Evolutionary conservation across 2,329 filamentous ascomycete genomes (phyloP), one percentile per base, ranked within the genome.

Genomic region (Exophiala bonariae): DNA sequence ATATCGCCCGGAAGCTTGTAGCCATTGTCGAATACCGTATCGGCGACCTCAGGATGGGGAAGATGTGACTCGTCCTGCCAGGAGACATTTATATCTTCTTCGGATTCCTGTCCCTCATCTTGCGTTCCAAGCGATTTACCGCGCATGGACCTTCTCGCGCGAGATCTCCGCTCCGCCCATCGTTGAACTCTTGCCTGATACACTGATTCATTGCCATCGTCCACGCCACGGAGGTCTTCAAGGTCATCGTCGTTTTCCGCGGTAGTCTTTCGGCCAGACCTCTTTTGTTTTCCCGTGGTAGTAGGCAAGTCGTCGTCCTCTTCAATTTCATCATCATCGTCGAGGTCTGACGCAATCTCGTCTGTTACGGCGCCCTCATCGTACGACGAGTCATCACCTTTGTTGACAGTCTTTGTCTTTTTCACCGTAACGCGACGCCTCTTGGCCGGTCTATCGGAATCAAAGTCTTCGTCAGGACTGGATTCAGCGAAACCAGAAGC

Each of bases 1-100:
- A 99, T 92, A 60, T 99, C 93, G 2, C 93, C 93, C 1, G 93
- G 93, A 3, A 99, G 76, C 41, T 81, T 86, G 47, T 95, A 81
- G 3, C 81, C 86, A 31, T 87, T 85, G 42, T 87, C 83, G 40
- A 96, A 82, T 4, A 78, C 70, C 39, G 88, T 80, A 64, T 96
- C 91, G 0, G 86, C 76, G 30, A 86, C 80, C 30, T 87, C 88
- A 0, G 93, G 95, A 56, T 95, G 90, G 3, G 90, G 88, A 60
- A 89, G 86, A 56, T 88, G 82, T 85, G 90, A 96, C 68, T 99
- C 85, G 26, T 78, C 75, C 13, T 75, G 67, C 9, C 38, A 34
- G 23, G 23, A 26, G 11, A 26, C 23, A 6, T 26, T 11, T 11
- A 26, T 6, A 23, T 52, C 42, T 16, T 46, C 51, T 11, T 48